Base-by-base conservation (phyloP, 225 moss, liverwort and hornwort species). In the Marchantia polymorpha region DNA sequence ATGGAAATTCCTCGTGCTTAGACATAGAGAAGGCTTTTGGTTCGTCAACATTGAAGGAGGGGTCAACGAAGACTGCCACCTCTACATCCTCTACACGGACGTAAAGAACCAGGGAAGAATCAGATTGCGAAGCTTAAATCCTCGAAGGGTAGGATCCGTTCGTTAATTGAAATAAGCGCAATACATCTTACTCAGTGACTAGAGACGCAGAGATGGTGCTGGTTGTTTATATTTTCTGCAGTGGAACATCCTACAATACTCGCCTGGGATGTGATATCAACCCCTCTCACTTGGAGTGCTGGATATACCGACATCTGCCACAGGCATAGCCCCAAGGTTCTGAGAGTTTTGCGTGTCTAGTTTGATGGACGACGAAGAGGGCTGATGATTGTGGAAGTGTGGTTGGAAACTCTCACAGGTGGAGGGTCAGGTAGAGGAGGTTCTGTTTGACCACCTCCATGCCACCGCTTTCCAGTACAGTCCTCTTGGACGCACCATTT, bases 401-500 rank as follows among this genome's bases (percentile, higher is more conserved):
- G 15, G 0, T n/a, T 61, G 22, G 5, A 19, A 69, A 13, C 19
- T 3, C 8, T 73, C 63, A 49, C 90, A 96, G 93, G 87, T 94
- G 74, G 94, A 92, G 85, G 92, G 91, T 59, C 89, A 91, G 87
- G 86, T 94, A 75, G 90, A 91, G 78, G 94, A 96, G 77, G 92
- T 96, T 75, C 81, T 96, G 64, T 96, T 96, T 69, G 94, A 94
- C 77, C 96, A 96, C 77, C 86, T 96, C 81, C 96, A 96, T 85
- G 94, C 96, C 30, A 96, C 96, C 54, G 96, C 94, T 75, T 96
- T 92, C 78, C 94, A 96, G 78, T 92, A 92, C 84, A 90, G 84
- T 81, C 96, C 94, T 79, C 82, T 94, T 73, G 96, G 96, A n/a
- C 92, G 94, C 29, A 92, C 96, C 70, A 96, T 94, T 69, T 78